Conservation (phyloP, 371 early-diverging fungal genomes). For the Batkoa obscura region DNA sequence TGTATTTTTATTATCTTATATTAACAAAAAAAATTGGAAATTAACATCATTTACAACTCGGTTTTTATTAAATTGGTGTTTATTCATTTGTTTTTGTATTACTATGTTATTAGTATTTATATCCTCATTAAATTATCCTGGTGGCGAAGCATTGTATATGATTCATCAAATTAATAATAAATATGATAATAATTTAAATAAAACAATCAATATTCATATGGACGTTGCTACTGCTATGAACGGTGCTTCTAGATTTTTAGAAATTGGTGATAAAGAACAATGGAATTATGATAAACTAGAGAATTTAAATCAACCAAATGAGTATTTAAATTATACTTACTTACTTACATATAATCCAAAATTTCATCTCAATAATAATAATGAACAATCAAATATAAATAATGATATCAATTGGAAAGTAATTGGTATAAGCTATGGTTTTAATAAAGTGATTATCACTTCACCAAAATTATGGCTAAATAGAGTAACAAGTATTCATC, state of each 20-base stretch:
- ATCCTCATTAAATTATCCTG: slow-evolving; percentile 6
- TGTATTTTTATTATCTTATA: not conserved
- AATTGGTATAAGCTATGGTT: not conserved
- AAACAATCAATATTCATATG: slow-evolving; percentile 40
- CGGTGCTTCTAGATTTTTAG: no score
- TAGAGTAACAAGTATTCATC: no score
- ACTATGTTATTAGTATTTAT: not conserved
- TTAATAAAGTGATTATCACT: not conserved
- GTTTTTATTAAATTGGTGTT: not conserved
- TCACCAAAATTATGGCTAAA: not conserved
- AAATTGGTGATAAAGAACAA: no score
- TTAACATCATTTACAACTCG: not conserved
- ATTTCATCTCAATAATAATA: not conserved
- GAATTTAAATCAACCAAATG: not conserved
- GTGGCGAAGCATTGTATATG: slow-evolving; percentile 2
- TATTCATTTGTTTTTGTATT: not conserved
- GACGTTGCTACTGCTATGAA: slow-evolving; percentile 56
- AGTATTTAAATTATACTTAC: not conserved
- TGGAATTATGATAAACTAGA: slow-evolving; percentile 25
- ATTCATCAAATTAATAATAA: not conserved
- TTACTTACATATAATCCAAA: not conserved
- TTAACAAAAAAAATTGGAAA: not conserved
- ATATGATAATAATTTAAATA: not conserved
- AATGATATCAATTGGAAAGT: not conserved
- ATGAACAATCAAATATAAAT: no score